phyloP scores from a whole-genome alignment of 148 eudicot genomes.

The Rhododendron henanense region DNA sequence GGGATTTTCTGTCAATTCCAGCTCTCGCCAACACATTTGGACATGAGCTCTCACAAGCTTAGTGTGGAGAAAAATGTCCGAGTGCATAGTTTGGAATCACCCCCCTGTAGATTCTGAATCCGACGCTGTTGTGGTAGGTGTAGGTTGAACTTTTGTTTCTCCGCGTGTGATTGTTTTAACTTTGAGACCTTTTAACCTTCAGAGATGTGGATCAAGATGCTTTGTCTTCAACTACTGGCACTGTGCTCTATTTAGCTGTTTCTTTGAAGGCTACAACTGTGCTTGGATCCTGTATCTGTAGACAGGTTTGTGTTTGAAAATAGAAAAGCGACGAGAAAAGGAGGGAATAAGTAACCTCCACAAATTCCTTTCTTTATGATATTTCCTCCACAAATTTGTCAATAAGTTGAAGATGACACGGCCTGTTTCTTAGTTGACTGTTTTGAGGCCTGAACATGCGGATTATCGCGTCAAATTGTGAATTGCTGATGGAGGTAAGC shows the following conservation, averaged over 20 bases:
- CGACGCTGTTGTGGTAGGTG: not conserved
- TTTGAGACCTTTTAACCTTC: not conserved
- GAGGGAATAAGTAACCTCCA: not conserved
- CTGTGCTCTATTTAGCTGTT: not conserved
- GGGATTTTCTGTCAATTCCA: not conserved
- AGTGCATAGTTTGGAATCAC: not conserved
- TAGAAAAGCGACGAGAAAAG: not conserved
- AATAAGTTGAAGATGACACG: not conserved
- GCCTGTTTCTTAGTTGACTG: not conserved
- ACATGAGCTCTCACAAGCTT: not conserved
- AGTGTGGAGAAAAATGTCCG: not conserved
- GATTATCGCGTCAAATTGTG: not conserved
- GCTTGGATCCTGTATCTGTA: not conserved
- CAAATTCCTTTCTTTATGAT: not conserved
- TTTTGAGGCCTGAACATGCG: not conserved
- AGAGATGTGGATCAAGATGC: not conserved
- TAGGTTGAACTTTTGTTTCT: not conserved
- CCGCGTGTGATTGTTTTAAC: not conserved
- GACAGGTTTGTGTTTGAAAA: not conserved
- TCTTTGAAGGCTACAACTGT: not conserved
- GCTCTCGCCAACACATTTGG: not conserved
- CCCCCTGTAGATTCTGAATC: not conserved
- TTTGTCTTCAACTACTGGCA: not conserved
- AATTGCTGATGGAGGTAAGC: not conserved
- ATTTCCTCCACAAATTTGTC: not conserved